Conservation (phyloP, 805 yeast species). For the Wickerhamomyces silvicola region DNA sequence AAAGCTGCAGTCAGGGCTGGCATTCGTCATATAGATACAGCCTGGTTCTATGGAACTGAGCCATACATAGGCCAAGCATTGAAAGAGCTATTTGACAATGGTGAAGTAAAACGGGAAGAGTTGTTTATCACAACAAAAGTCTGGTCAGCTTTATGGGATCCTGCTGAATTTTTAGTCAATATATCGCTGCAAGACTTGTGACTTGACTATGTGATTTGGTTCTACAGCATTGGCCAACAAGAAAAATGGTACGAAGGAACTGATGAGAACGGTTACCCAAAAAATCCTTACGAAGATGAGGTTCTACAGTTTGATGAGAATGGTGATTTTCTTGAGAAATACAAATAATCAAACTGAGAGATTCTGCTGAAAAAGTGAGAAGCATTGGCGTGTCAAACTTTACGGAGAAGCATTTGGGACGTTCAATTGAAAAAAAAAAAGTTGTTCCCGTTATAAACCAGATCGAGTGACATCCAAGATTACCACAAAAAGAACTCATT, state of each 20-base stretch:
- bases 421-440: slow-evolving; percentile 36
- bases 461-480: slow-evolving; percentile 67
- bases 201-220: too few relatives aligned
- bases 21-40: slow-evolving; percentile 69
- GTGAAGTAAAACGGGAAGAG: slow-evolving; percentile 44
- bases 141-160: slow-evolving; percentile 45
- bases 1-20: slow-evolving; percentile 54
- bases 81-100: slow-evolving; percentile 40
- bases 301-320: slow-evolving; percentile 26
- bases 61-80: slow-evolving; percentile 40
- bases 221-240: too few relatives aligned
- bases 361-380: slow-evolving; percentile 39
- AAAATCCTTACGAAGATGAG: slow-evolving; percentile 32
- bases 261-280: slow-evolving; percentile 46
- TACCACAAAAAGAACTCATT: slow-evolving; percentile 56
- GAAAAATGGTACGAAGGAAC: too few relatives aligned
- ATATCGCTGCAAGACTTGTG: too few relatives aligned
- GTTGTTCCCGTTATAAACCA: slow-evolving; percentile 51
- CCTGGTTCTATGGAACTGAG: slow-evolving; percentile 60
- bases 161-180: too few relatives aligned
- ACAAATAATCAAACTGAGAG: slow-evolving; percentile 47
- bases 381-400: slow-evolving; percentile 58
- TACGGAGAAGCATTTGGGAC: slow-evolving; percentile 31
- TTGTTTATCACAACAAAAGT: slow-evolving; percentile 64
- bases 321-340: slow-evolving; percentile 44